Base-by-base conservation (phyloP, 2,329 filamentous ascomycete species). In the Aspergillus glaucus region DNA sequence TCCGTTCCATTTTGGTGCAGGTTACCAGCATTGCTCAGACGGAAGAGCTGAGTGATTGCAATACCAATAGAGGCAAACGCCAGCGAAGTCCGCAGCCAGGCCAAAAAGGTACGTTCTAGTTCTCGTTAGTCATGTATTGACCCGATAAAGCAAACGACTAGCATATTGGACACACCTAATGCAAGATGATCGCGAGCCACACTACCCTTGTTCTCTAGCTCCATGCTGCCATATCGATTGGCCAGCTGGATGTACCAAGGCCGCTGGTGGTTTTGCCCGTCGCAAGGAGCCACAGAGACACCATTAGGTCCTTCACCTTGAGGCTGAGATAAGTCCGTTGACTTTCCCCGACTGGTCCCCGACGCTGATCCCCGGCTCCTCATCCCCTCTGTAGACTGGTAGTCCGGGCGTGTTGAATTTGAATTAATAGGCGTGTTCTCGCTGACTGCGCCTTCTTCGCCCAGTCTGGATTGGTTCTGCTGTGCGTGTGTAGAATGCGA, bases 41-140 rank as follows among this genome's bases (percentile, higher is more conserved):
- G 79, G 68, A 85, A 85, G 45, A 85, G 75, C 56, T 85, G 82
- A 1, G 82, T 85, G 39, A 85, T 73, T 21, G 82, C 82, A 41
- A 85, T 82, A 47, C 82, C 82, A 58, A 85, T 85, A 48, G 74
- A 79, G 14, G 82, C 82, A 62, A 85, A 85, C 46, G 80, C 79
- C 46, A 85, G 73, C 12, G 79, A 83, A 14, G 82, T 85, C 47
- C 82, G 77, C 50, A 85, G 75, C 82, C 82, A 85, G 53, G 82
- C 82, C 39, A 85, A 74, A 65, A 85, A 85, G n/a, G 82, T 85
- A 37, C 82, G 77, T 65, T 85, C 82, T 82, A 55, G 19, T n/a
- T 12, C 10, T 14, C 17, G 19, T 21, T 39, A 48, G 43, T 21
- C n/a, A 19, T 24, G 14, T 15, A 55, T 12, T 22, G 28, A 41